These are phyloP conservation scores for Populus nigra DNA, from an alignment of 345 rosid genomes.

Conservation along the genomic window DNA sequence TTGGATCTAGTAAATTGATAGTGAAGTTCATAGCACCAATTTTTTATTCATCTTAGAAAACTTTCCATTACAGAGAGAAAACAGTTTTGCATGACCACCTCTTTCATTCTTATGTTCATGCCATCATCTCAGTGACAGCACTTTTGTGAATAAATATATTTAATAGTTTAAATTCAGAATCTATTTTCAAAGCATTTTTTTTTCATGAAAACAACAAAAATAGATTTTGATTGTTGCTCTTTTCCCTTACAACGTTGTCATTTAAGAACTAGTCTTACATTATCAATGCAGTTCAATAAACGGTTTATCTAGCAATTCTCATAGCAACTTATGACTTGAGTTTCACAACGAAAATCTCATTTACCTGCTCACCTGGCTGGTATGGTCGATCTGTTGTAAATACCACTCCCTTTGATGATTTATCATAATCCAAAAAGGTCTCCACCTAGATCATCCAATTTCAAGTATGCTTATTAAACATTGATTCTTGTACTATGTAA, in stretches of 20 bases:
- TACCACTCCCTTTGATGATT: constrained; percentile 78
- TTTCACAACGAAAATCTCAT: constrained; percentile 5
- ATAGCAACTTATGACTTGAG: neutral
- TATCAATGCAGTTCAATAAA: neutral
- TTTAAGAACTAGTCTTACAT: too few relatives aligned
- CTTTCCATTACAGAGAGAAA: neutral
- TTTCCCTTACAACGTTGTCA: neutral
- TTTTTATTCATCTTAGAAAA: neutral
- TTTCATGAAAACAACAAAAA: neutral
- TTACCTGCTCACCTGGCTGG: constrained; percentile 99
- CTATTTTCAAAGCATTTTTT: neutral
- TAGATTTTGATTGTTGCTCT: neutral
- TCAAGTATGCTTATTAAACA: constrained; percentile 15
- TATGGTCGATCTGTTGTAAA: constrained; percentile 74
- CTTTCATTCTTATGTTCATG: neutral
- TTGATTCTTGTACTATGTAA: neutral
- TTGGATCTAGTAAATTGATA: neutral
- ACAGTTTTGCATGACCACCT: neutral
- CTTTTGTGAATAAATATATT: neutral
- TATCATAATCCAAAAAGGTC: constrained; percentile 90
- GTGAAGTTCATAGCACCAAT: neutral
- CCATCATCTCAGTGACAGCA: neutral
- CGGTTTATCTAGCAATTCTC: neutral
- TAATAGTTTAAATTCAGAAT: neutral
- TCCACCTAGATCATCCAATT: constrained; percentile 55